Percentiles rank a stretch among this genome's conserved stretches.
phyloP scores from a whole-genome alignment of 2,329 filamentous ascomycete species.

The Penicillium sp. region DNA sequence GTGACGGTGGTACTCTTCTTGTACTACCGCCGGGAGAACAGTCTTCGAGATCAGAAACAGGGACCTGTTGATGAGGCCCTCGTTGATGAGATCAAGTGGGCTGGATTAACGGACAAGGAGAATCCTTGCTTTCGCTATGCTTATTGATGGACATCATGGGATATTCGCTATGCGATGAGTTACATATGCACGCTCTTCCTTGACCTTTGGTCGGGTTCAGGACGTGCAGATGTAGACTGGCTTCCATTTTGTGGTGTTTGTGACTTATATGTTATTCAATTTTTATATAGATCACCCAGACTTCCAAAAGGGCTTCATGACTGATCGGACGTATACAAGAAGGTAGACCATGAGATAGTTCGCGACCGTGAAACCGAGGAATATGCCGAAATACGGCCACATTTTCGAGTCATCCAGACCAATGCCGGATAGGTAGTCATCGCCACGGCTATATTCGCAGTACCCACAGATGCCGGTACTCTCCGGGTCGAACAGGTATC shows the following conservation, averaged over 20 bases:
- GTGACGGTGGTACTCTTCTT: constrained; percentile 29
- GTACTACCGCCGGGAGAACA: constrained; percentile 35
- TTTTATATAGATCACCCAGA: constrained; percentile 14
- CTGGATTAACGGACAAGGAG: constrained; percentile 36
- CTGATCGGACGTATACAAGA: constrained; percentile 35
- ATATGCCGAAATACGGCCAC: constrained; percentile 39
- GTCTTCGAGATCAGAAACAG: constrained; percentile 21
- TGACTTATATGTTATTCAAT: too few relatives aligned
- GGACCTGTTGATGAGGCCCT: constrained; percentile 15
- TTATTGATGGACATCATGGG: constrained; percentile 21
- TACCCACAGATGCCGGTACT: constrained; percentile 69
- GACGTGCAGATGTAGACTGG: too few relatives aligned
- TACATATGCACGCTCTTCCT: too few relatives aligned
- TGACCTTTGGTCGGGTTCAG: too few relatives aligned
- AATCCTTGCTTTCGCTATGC: constrained; percentile 36
- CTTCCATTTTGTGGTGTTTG: too few relatives aligned
- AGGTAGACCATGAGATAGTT: constrained; percentile 38
- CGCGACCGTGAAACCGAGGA: constrained; percentile 32
- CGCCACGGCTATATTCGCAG: constrained; percentile 64
- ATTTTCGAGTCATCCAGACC: constrained; percentile 34
- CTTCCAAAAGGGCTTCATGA: constrained; percentile 31
- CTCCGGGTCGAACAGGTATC: constrained; percentile 67
- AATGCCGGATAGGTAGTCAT: constrained; percentile 34
- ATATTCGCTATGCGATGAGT: too few relatives aligned
- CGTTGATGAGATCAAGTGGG: constrained; percentile 29